Base-by-base conservation (phyloP, 2,329 filamentous ascomycete genomes). In the Cladosporium colombiae region DNA sequence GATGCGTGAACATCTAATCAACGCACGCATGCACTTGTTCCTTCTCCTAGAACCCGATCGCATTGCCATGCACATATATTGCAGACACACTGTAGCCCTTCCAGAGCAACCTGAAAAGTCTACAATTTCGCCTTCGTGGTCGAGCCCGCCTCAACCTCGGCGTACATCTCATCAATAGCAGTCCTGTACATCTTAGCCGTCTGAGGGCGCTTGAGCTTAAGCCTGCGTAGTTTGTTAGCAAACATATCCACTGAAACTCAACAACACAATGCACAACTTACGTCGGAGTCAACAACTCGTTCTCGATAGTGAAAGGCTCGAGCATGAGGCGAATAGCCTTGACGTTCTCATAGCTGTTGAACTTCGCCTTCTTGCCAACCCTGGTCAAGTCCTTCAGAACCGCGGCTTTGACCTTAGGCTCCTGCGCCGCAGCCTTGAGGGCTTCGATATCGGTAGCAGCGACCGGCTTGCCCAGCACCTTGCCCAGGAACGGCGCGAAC, bases 301-400 rank as follows among this genome's bases (percentile, higher is more conserved):
- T 99, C 60, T 97, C 93, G 70, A 98, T 88, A 0, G 88, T 91
- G 74, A 99, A 98, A 1, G 95, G 95, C 67, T 99, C 95, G 16
- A 97, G 72, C 73, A 90, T 89, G 71, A 99, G 80, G 68, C 89
- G 80, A 65, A 90, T 84, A 71, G 89, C 91, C 76, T 85, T 87
- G 56, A 98, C 89, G 69, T 88, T 87, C 84, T 99, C 95, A 73
- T 91, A 98, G 71, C 89, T 91, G 76, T 96, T 95, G 78, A 99
- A 93, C 81, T 95, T 96, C 78, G 91, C 88, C 80, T 89, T 89
- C 81, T 86, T 90, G 52, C 87, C 92, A 66, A 96, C 90, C 64
- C 84, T 85, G 67, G 95, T 91, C 37, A 99, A 81, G 70, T 95
- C 87, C 77, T 89, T 90, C 69, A 96, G 76, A 65, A 96, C 89